phyloP scores from a whole-genome alignment of 345 rosid species.

The Hibiscus syriacus region DNA sequence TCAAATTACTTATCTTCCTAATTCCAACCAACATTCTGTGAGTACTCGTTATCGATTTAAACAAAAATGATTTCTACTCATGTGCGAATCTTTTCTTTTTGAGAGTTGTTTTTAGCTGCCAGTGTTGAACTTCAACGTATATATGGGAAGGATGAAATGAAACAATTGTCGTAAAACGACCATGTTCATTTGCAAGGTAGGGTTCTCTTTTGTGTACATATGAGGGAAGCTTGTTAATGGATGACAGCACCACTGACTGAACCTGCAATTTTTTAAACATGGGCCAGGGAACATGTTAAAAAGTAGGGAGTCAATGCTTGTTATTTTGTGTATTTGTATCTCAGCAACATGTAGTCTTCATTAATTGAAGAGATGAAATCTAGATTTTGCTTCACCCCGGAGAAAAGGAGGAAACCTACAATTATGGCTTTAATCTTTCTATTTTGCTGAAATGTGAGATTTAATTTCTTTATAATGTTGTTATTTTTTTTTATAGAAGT shows the following conservation, averaged over 20 bases:
- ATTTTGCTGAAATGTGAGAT: no score
- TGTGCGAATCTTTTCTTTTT: neutral
- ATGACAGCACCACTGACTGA: conserved; percentile 12
- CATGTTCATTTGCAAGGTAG: conserved; percentile 28
- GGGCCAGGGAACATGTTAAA: conserved; percentile 5
- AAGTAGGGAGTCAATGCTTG: conserved; percentile 11
- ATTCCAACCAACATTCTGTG: no score
- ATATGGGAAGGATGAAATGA: conserved; percentile 42
- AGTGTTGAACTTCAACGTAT: conserved; percentile 57
- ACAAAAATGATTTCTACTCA: neutral
- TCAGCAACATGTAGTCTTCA: conserved; percentile 5
- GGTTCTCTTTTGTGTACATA: conserved; percentile 31
- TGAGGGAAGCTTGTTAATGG: conserved; percentile 18
- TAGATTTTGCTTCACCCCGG: conserved; percentile 3
- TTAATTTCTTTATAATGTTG: no score
- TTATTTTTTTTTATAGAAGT: no score
- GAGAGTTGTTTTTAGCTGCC: conserved; percentile 51
- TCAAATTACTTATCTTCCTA: no score
- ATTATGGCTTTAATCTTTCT: neutral
- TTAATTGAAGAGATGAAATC: conserved; percentile 15
- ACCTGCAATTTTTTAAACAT: conserved; percentile 5
- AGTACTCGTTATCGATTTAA: no score
- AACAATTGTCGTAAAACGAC: conserved; percentile 21
- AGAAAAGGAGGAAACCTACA: neutral
- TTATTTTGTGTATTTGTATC: conserved; percentile 7